Evolutionary conservation across 306 rosid species (phyloP).

Genomic region (Sicyos edulis): DNA sequence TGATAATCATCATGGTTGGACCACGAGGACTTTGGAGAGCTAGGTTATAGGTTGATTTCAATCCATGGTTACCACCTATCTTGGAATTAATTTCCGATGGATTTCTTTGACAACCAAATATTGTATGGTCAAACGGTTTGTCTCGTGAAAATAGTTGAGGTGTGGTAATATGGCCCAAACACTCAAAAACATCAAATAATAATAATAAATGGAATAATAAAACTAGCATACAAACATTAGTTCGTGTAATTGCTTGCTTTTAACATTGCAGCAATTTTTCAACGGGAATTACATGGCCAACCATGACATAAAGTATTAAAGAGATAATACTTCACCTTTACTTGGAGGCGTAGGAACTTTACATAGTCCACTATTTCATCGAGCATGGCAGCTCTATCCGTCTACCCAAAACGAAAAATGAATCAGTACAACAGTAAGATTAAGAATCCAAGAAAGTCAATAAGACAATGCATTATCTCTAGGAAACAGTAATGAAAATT

Average conservation of each 20-base stretch:
- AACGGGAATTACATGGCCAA: not conserved
- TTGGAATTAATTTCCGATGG: too few species aligned
- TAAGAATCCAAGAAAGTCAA: not conserved
- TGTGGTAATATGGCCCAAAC: too few species aligned
- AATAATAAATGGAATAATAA: not conserved
- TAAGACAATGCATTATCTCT: not conserved
- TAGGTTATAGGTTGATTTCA: too few species aligned
- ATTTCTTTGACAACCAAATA: too few species aligned
- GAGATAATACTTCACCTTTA: slow-evolving; percentile 47
- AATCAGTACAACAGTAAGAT: slow-evolving; percentile 11
- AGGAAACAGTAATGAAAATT: not conserved
- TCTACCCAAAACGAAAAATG: slow-evolving; percentile 37
- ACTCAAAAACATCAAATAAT: too few species aligned
- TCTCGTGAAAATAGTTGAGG: too few species aligned
- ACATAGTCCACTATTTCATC: slow-evolving; percentile 95
- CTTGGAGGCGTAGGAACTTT: slow-evolving; percentile 94
- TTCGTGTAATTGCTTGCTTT: too few species aligned
- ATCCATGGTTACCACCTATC: too few species aligned
- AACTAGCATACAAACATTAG: not conserved
- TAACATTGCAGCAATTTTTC: not conserved
- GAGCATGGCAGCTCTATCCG: slow-evolving; percentile 95
- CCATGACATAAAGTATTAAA: not conserved
- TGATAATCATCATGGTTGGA: not conserved
- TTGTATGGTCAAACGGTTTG: too few species aligned
- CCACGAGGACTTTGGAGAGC: too few species aligned